Conservation (phyloP, 1,139 yeast species). For the Zygosaccharomyces pseudobailii region DNA sequence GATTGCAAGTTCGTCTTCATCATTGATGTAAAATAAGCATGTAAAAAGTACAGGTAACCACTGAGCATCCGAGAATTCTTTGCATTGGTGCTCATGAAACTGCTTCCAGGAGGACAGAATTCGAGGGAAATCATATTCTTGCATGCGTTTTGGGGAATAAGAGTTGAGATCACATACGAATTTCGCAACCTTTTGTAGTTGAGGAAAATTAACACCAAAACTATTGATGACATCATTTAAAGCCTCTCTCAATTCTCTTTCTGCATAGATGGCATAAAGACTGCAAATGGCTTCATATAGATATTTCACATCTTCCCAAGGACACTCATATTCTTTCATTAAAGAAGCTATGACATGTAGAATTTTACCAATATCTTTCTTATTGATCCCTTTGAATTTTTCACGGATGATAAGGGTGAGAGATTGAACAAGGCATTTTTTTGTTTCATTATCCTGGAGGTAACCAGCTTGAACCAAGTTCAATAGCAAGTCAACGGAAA, state of each 20-base stretch:
- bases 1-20: slow-evolving; percentile 73
- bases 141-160: slow-evolving; percentile 55
- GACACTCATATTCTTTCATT: slow-evolving; percentile 49
- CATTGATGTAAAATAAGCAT: slow-evolving; percentile 66
- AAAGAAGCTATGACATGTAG: slow-evolving; percentile 54
- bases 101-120: slow-evolving; percentile 63
- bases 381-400: slow-evolving; percentile 51
- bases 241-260: slow-evolving; percentile 55
- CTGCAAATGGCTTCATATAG: slow-evolving; percentile 55
- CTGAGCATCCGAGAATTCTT: slow-evolving; percentile 45
- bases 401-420: slow-evolving; percentile 60
- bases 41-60: slow-evolving; percentile 80
- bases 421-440: slow-evolving; percentile 51
- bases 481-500: slow-evolving; percentile 50
- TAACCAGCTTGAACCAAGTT: slow-evolving; percentile 56
- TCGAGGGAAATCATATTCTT: slow-evolving; percentile 74
- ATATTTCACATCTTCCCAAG: slow-evolving; percentile 48
- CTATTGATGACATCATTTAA: slow-evolving; percentile 56
- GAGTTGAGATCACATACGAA: slow-evolving; percentile 66
- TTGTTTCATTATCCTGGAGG: slow-evolving; percentile 54
- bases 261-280: slow-evolving; percentile 54
- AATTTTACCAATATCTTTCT: slow-evolving; percentile 53
- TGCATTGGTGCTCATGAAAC: slow-evolving; percentile 55
- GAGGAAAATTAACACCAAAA: slow-evolving; percentile 51
- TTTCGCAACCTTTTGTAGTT: slow-evolving; percentile 43